Percentiles rank a stretch among this genome's conserved stretches.
phyloP scores from a whole-genome alignment of 106 monocot species.

The Xerophyta viscosa region DNA sequence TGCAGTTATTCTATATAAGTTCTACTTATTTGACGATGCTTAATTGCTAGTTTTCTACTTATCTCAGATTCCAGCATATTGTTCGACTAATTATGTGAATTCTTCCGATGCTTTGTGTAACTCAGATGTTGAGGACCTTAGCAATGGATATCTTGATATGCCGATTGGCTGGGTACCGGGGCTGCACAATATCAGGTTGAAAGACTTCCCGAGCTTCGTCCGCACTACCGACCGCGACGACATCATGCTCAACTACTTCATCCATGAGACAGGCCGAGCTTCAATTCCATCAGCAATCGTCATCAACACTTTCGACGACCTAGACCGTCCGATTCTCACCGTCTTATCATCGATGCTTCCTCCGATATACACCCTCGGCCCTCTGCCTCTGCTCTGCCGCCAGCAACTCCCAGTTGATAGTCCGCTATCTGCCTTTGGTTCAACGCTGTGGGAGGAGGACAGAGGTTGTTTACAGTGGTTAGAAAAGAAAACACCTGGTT shows the following conservation, averaged over 20 bases:
- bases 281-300: conserved; percentile 2
- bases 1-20: too few relatives aligned
- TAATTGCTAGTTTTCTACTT: too few relatives aligned
- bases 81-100: background rate
- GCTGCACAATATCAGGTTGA: conserved; percentile 4
- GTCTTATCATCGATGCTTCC: conserved; percentile 15
- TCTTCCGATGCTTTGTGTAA: background rate
- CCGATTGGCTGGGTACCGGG: background rate
- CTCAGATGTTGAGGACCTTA: conserved; percentile 6
- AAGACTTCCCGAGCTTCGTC: conserved; percentile 6
- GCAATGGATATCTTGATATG: conserved; percentile 1
- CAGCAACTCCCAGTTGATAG: conserved; percentile 1
- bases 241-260: background rate
- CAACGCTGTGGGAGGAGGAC: conserved; percentile 3
- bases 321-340: conserved; percentile 4
- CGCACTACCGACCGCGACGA: conserved; percentile 3
- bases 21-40: too few relatives aligned
- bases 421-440: conserved; percentile 8
- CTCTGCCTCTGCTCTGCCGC: conserved; percentile 7
- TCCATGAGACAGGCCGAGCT: background rate
- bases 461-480: background rate
- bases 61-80: background rate
- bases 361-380: conserved; percentile 21
- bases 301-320: conserved; percentile 19
- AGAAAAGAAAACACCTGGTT: background rate